phyloP scores from a whole-genome alignment of 2,329 filamentous ascomycete genomes.

The Penicillium frequentans region DNA sequence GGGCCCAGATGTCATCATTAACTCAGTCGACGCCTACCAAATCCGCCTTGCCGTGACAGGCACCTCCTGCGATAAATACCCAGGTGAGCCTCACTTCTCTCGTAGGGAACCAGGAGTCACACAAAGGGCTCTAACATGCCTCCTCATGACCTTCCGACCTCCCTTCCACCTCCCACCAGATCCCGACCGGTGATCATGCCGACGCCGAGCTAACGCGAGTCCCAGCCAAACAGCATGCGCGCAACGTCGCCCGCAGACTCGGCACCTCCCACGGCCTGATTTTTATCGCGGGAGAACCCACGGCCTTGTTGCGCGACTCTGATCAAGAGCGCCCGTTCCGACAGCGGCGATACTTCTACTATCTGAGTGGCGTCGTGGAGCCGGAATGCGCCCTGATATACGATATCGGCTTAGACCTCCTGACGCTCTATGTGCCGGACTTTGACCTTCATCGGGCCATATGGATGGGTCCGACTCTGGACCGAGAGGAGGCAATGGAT shows the following conservation, averaged over 20 bases:
- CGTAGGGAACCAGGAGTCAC: neutral
- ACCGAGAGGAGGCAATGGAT: constrained; percentile 57
- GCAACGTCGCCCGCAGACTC: constrained; percentile 46
- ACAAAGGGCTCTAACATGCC: constrained; percentile 4
- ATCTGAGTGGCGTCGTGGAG: constrained; percentile 56
- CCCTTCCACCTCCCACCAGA: neutral
- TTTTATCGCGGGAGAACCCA: constrained; percentile 55
- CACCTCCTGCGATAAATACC: constrained; percentile 41
- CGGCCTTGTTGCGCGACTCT: constrained; percentile 56
- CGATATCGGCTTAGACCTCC: constrained; percentile 58
- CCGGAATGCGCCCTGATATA: constrained; percentile 59
- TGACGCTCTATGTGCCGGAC: constrained; percentile 73
- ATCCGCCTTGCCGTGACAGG: constrained; percentile 31
- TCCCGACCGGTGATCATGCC: constrained; percentile 5
- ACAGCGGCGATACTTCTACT: constrained; percentile 63
- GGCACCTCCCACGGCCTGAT: constrained; percentile 51
- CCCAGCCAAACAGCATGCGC: constrained; percentile 53
- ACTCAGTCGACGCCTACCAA: constrained; percentile 28
- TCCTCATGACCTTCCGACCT: neutral
- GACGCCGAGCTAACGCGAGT: constrained; percentile 8
- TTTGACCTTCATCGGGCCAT: constrained; percentile 55
- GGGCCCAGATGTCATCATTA: constrained; percentile 21
- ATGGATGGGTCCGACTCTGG: constrained; percentile 45
- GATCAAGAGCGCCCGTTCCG: constrained; percentile 59
- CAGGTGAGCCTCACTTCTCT: constrained; percentile 30